Evolutionary conservation across 306 rosid genomes (phyloP).

Genomic region (Quercus cerris): DNA sequence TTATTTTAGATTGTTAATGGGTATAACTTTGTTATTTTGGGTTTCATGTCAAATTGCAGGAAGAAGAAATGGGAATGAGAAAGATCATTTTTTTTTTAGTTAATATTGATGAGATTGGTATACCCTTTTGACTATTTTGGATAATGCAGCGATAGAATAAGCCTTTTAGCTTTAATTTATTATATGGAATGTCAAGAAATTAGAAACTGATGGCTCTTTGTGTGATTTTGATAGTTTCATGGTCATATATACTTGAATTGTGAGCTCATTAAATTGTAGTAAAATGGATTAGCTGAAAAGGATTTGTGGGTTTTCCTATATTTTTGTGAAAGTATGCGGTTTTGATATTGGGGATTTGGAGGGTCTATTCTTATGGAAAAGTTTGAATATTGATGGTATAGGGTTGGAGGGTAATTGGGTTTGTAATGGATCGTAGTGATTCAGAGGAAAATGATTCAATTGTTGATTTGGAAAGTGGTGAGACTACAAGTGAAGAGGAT

Average conservation of each 20-base stretch:
- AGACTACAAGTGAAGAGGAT: constrained; percentile 18
- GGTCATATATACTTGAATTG: not conserved
- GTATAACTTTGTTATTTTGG: not conserved
- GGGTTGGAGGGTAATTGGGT: not conserved
- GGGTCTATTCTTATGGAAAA: not conserved
- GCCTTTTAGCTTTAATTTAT: not conserved
- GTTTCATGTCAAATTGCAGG: constrained; percentile 7
- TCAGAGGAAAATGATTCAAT: constrained; percentile 15
- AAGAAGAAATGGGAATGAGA: constrained; percentile 2
- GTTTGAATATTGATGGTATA: not conserved
- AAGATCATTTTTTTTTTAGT: not conserved
- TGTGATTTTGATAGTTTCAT: not conserved
- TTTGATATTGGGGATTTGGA: not conserved
- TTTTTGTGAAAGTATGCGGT: not conserved
- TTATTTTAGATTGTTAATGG: not conserved
- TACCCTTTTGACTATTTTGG: not conserved
- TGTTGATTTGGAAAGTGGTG: constrained; percentile 36
- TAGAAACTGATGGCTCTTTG: constrained; percentile 1
- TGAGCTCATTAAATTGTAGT: not conserved
- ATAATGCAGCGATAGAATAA: not conserved
- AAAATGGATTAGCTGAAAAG: not conserved
- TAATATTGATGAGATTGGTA: not conserved
- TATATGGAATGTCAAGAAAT: not conserved
- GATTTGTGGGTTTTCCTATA: not conserved
- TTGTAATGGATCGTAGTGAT: constrained; percentile 11